phyloP scores from a whole-genome alignment of 1,284 basidiomycete species.

The Golubevia sp. region DNA sequence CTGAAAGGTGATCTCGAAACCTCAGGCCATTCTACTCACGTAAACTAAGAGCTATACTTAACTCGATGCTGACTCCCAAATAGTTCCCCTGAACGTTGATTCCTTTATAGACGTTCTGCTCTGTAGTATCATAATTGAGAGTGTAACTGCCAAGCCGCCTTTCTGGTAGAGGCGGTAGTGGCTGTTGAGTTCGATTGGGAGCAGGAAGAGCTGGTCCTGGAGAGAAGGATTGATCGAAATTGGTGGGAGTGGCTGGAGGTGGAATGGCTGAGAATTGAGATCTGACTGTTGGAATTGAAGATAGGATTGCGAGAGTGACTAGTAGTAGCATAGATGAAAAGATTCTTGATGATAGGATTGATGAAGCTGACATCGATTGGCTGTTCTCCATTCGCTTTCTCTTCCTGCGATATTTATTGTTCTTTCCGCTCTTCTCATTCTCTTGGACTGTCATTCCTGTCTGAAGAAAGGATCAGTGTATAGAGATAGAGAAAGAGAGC shows the following conservation, averaged over 20 bases:
- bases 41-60: conserved; percentile 72
- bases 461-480: too few relatives aligned
- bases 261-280: neutral
- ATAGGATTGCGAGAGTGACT: too few relatives aligned
- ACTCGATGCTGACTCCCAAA: conserved; percentile 74
- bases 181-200: conserved; percentile 11
- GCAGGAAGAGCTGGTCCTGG: conserved; percentile 9
- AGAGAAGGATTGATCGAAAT: neutral
- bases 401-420: too few relatives aligned
- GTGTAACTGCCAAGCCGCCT: conserved; percentile 4
- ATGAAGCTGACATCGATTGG: too few relatives aligned
- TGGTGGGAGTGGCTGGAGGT: conserved; percentile 12
- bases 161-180: conserved; percentile 9
- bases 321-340: too few relatives aligned
- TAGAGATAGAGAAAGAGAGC: too few relatives aligned
- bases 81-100: conserved; percentile 67
- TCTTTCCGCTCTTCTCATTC: too few relatives aligned
- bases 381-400: too few relatives aligned
- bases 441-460: too few relatives aligned
- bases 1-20: too few relatives aligned
- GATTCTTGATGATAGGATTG: too few relatives aligned
- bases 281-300: too few relatives aligned
- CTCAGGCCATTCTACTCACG: conserved; percentile 64
- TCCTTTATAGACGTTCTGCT: neutral
- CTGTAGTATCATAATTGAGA: neutral